Evolutionary conservation across 1,284 basidiomycete species (phyloP).

Genomic region (Boletus mariae): DNA sequence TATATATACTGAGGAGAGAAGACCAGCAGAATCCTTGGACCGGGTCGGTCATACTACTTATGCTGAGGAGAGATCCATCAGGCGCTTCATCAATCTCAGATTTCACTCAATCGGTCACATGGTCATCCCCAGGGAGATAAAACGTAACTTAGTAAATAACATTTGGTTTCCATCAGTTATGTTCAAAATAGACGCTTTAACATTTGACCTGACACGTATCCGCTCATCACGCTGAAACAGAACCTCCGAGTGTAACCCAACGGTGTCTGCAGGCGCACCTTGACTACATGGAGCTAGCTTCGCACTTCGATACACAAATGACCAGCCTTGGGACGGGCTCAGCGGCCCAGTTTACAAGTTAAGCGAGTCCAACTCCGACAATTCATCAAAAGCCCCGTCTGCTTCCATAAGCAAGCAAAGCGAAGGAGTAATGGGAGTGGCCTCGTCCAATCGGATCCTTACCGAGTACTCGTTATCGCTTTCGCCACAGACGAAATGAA

Average conservation of each 20-base stretch:
- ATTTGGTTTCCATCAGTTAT: slow-evolving; percentile 8
- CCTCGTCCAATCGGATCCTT: slow-evolving; percentile 7
- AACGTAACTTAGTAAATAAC: slow-evolving; percentile 11
- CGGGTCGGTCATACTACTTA: slow-evolving; percentile 2
- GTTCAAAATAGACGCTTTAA: neutral
- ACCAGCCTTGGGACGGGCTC: neutral
- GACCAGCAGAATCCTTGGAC: neutral
- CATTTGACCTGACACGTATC: neutral
- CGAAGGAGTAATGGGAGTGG: neutral
- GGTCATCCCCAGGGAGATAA: slow-evolving; percentile 25
- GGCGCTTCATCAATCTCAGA: slow-evolving; percentile 20
- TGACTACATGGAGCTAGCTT: neutral
- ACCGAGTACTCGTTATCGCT: slow-evolving; percentile 1
- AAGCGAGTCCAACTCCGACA: slow-evolving; percentile 5
- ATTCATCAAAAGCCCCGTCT: neutral
- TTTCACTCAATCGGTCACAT: slow-evolving; percentile 8
- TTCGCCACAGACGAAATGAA: slow-evolving; percentile 13
- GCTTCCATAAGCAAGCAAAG: neutral
- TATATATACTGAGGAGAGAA: slow-evolving; percentile 25
- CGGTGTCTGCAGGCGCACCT: neutral
- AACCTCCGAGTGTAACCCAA: neutral
- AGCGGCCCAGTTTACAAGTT: neutral
- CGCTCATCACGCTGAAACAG: neutral
- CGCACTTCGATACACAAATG: neutral
- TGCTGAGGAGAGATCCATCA: slow-evolving; percentile 4